Percentiles rank a stretch among this genome's conserved stretches.
Conservation (phyloP, 805 yeast genomes). For the Pichia phayaonensis region DNA sequence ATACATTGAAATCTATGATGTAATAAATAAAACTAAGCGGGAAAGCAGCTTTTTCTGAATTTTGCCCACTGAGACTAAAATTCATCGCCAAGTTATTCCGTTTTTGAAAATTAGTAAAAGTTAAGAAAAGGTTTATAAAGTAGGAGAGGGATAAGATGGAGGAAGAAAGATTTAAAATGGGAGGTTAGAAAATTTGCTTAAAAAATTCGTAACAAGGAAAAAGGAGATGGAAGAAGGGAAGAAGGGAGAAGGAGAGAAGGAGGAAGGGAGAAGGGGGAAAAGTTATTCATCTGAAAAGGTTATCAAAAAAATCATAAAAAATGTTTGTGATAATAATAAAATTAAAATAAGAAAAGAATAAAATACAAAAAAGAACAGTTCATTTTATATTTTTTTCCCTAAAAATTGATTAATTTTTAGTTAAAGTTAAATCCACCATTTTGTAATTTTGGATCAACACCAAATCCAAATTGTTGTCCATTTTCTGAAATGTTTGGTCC, state of each 20-base stretch:
- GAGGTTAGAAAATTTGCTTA: slow-evolving; percentile 9
- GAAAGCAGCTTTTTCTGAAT: no score
- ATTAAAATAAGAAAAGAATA: not conserved
- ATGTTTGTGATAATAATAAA: not conserved
- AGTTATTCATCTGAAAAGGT: not conserved
- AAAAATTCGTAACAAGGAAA: no score
- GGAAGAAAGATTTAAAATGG: slow-evolving; percentile 17
- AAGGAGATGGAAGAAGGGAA: no score
- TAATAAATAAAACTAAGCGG: no score
- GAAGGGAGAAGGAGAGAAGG: not conserved
- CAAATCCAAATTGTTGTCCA: slow-evolving; percentile 86
- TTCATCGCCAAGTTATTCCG: no score
- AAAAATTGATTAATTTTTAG: slow-evolving; percentile 8
- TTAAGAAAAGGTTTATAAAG: slow-evolving; percentile 2
- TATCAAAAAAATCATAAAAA: not conserved
- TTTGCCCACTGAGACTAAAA: no score
- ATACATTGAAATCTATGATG: no score
- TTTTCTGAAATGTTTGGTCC: slow-evolving; percentile 49
- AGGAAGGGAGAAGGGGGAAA: not conserved
- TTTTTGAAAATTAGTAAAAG: not conserved
- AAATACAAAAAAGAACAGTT: not conserved
- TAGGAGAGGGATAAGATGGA: slow-evolving; percentile 8
- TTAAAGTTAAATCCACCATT: slow-evolving; percentile 45
- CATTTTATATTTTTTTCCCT: not conserved
- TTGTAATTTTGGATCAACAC: slow-evolving; percentile 47